Evolutionary conservation across 805 yeast genomes (phyloP).

Genomic region (Pichia membranifaciens): DNA sequence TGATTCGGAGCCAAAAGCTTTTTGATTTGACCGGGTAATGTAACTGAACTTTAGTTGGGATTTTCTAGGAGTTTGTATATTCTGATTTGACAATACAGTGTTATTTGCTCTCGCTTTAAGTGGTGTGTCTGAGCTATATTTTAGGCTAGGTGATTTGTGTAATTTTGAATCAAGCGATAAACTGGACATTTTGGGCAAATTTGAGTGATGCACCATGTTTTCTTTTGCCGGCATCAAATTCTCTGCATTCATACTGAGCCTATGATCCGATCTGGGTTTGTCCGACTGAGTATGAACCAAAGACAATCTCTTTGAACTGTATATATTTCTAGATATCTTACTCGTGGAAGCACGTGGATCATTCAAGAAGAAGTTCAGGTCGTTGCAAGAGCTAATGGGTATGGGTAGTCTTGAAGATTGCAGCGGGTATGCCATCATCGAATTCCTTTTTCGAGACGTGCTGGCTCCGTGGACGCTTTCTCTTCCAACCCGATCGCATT

Average conservation of each 20-base stretch:
- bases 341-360: neutral
- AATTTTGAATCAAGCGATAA: conserved; percentile 2
- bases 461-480: too few species aligned
- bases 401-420: conserved; percentile 4
- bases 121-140: neutral
- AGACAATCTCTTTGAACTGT: neutral
- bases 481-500: too few species aligned
- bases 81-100: too few species aligned
- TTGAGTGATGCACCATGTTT: neutral
- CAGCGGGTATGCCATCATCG: neutral
- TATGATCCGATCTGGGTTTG: neutral
- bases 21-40: too few species aligned
- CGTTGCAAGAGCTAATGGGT: neutral
- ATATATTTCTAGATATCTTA: neutral
- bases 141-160: conserved; percentile 4
- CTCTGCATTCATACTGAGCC: neutral
- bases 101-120: neutral
- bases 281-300: neutral
- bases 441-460: neutral
- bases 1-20: too few species aligned
- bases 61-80: too few species aligned
- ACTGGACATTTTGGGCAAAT: neutral
- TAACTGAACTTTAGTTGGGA: too few species aligned
- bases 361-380: neutral
- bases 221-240: neutral